A percentile compares a stretch with the other conserved stretches of the same genome.
phyloP scores from a whole-genome alignment of 176 grass and related monocot species.

The Aegilops sharonensis region DNA sequence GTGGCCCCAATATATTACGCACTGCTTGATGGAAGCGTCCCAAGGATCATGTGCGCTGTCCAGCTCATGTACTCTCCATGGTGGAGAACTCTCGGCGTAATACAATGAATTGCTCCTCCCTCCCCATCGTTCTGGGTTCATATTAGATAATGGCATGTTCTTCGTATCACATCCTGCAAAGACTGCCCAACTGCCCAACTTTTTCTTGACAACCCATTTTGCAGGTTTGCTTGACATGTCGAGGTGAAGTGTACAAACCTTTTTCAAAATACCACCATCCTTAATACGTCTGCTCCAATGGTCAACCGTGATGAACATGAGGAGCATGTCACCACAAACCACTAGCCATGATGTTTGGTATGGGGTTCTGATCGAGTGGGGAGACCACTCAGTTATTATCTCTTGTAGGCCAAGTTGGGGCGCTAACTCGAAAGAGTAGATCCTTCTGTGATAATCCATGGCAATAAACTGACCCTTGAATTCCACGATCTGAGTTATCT shows the following conservation, averaged over 20 bases:
- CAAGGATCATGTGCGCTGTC: neutral
- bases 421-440: slow-evolving; percentile 34
- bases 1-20: no score
- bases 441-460: slow-evolving; percentile 3
- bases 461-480: no score
- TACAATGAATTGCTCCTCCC: no score
- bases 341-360: slow-evolving; percentile 19
- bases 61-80: slow-evolving; percentile 15
- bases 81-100: no score
- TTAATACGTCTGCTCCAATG: no score
- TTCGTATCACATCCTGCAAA: no score
- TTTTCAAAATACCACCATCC: neutral
- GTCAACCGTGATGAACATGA: slow-evolving; percentile 10
- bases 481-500: no score
- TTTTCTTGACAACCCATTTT: slow-evolving; percentile 33
- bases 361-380: neutral
- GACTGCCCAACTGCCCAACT: neutral
- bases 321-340: slow-evolving; percentile 30
- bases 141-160: no score
- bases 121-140: no score
- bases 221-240: slow-evolving; percentile 19
- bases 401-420: slow-evolving; percentile 19
- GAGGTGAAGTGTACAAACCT: slow-evolving; percentile 10
- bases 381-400: neutral
- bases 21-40: neutral